These are phyloP conservation scores for Cladosporium sp. DNA, from an alignment of 2,329 filamentous ascomycete species.

Conservation along the genomic window DNA sequence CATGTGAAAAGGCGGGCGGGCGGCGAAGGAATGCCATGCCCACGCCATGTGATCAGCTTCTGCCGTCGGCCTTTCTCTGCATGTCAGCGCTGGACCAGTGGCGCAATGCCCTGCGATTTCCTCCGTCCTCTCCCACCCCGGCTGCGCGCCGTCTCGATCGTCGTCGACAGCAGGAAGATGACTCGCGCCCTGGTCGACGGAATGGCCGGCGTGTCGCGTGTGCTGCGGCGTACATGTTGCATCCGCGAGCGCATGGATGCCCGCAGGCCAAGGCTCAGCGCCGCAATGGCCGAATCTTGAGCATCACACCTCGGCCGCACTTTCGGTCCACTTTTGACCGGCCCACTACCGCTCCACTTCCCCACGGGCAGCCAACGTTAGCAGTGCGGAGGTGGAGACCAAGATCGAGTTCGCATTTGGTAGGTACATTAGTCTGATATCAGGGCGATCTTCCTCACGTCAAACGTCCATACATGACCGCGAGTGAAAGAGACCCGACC, in stretches of 20 bases:
- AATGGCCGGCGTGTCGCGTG: conserved; percentile 4
- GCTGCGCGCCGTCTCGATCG: background rate
- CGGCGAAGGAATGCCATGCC: conserved; percentile 13
- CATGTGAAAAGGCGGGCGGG: conserved; percentile 10
- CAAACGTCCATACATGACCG: no score
- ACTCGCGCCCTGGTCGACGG: conserved; percentile 8
- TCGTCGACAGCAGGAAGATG: background rate
- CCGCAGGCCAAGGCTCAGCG: conserved; percentile 8
- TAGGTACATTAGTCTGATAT: no score
- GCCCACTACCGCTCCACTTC: conserved; percentile 5
- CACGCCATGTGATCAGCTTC: conserved; percentile 15
- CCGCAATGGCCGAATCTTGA: background rate
- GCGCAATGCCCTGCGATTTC: background rate
- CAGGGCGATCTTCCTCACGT: no score
- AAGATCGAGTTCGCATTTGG: background rate
- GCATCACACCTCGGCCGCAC: background rate
- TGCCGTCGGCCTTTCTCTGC: conserved; percentile 8
- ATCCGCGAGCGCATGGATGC: conserved; percentile 1
- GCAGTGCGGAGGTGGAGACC: background rate
- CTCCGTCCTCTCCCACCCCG: conserved; percentile 1
- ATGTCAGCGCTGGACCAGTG: conserved; percentile 4
- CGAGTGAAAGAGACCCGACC: no score
- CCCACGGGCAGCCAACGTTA: conserved; percentile 1
- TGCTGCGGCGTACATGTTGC: conserved; percentile 10
- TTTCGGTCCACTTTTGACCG: background rate